phyloP scores from a whole-genome alignment of 768 basidiomycete genomes.

The Trametes sanguinea region DNA sequence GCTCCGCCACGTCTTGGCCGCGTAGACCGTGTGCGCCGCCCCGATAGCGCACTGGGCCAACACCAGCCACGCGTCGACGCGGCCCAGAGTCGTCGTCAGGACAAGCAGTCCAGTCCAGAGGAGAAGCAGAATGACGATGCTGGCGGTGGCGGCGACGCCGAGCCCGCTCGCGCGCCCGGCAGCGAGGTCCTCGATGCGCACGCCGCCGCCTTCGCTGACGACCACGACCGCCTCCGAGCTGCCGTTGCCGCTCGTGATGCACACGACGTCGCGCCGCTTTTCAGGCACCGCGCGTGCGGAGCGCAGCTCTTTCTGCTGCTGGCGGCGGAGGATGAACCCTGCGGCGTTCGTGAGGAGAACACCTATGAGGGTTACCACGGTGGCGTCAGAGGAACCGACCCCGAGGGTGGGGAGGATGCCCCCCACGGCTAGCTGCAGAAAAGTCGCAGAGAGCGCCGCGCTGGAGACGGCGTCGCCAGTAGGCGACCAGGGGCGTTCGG shows the following conservation, averaged over 20 bases:
- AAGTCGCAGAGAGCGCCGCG: conserved; percentile 24
- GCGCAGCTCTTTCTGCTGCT: conserved; percentile 33
- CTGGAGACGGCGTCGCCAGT: conserved; percentile 29
- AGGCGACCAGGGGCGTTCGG: conserved; percentile 20
- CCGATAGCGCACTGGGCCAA: conserved; percentile 26
- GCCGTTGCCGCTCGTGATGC: conserved; percentile 35
- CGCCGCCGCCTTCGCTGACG: conserved; percentile 28
- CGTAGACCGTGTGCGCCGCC: conserved; percentile 26
- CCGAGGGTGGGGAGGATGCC: conserved; percentile 22
- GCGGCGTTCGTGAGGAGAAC: conserved; percentile 25
- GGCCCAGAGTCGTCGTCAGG: conserved; percentile 19
- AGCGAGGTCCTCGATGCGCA: conserved; percentile 35
- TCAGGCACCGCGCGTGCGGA: conserved; percentile 20
- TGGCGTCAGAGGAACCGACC: conserved; percentile 25
- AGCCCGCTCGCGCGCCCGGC: conserved; percentile 14
- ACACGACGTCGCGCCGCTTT: conserved; percentile 27
- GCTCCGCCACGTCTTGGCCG: conserved; percentile 23
- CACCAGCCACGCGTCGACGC: conserved; percentile 25
- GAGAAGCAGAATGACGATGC: conserved; percentile 11
- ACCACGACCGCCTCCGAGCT: conserved; percentile 32
- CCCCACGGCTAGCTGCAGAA: conserved; percentile 31
- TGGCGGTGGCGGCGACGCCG: conserved; percentile 6
- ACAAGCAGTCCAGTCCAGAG: conserved; percentile 29
- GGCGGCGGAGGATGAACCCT: conserved; percentile 25
- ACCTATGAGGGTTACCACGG: conserved; percentile 30